Evolutionary conservation across 148 eudicot genomes (phyloP), one percentile per base, ranked within the genome.

Genomic region (Simmondsia chinensis): DNA sequence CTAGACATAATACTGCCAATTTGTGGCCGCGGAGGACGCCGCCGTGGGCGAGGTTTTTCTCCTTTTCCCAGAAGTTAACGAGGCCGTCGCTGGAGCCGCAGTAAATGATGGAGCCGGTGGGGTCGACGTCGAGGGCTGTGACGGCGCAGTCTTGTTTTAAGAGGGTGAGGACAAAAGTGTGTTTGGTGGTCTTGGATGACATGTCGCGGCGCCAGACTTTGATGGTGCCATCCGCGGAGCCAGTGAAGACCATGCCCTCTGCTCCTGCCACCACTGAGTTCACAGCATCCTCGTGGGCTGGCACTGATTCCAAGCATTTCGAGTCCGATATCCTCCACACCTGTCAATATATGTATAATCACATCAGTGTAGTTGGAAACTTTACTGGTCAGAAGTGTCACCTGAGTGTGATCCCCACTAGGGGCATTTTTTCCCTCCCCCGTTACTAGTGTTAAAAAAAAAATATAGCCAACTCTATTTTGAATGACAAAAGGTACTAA

Each of bases 281-380:
- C 14, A 76, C 80, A 2, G 83, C 88, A 47, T 80, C 88, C 4
- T 76, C 88, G 23, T 80, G 88, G n/a, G 88, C 80, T 3, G 65
- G 20, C 2, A 80, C 68, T 1, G 88, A 80, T 43, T 80, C 88
- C 0, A 80, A 23, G 28, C 88, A 80, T 48, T 73, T 80, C 8
- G 79, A 72, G 56, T 67, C 75, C 0, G 60, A 42, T 5, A 68
- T 54, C 12, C 72, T 30, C 88, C 88, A 80, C 3, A 76, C n/a
- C n/a, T n/a, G n/a, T n/a, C n/a, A n/a, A n/a, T n/a, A n/a, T n/a
- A n/a, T n/a, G n/a, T n/a, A n/a, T n/a, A n/a, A n/a, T n/a, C n/a
- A n/a, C n/a, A n/a, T n/a, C n/a, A n/a, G n/a, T n/a, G n/a, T n/a
- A n/a, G n/a, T n/a, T n/a, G n/a, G n/a, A n/a, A n/a, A n/a, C n/a